Evolutionary conservation across 768 basidiomycete genomes (phyloP), one percentile per base, ranked within the genome.

Genomic region (Kwoniella botswanensis): DNA sequence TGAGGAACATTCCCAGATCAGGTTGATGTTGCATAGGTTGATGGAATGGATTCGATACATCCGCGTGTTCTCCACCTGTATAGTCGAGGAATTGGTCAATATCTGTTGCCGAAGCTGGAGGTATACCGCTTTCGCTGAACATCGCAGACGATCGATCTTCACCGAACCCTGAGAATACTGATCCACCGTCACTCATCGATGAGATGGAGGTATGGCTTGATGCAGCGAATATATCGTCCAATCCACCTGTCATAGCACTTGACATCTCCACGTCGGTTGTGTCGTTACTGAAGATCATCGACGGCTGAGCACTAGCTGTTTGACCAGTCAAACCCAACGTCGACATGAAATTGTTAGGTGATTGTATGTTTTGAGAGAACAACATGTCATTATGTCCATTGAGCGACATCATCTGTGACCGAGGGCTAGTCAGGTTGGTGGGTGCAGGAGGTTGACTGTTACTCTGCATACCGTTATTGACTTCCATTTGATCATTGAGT

Each of bases 51-150:
- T 70, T 79, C 67, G 43, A 56, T 4, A 71, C 65, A 15, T 75
- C 76, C 24, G 59, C 29, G 52, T 72, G 67, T 21, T 74, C 73
- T 10, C 75, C 75, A 29, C 77, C 79, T 5, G 77, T 75, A 64
- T 71, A 80, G 53, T 80, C 79, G 21, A 80, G 70, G 72, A 80
- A 80, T 13, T 64, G 63, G 52, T 79, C 76, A 65, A 77, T 76
- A 44, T 72, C 72, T 13, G 69, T 70, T 13, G 65, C 43, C 21
- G 65, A 58, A 24, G 73, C 71, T 12, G 79, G 79, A n/a, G 71
- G 70, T 11, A 80, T 24, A 18, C 75, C 77, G 53, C 75, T 76
- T 6, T 78, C 68, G 43, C 77, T 76, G 68, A 70, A 80, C 35
- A 78, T 42, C 2, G 73, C 73, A 10, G 74, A 71, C 15, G 78